Percentiles rank a stretch among this genome's conserved stretches.
These are phyloP conservation scores for Sphaerulina musiva DNA, from an alignment of 2,329 filamentous ascomycete genomes.

Conservation along the genomic window DNA sequence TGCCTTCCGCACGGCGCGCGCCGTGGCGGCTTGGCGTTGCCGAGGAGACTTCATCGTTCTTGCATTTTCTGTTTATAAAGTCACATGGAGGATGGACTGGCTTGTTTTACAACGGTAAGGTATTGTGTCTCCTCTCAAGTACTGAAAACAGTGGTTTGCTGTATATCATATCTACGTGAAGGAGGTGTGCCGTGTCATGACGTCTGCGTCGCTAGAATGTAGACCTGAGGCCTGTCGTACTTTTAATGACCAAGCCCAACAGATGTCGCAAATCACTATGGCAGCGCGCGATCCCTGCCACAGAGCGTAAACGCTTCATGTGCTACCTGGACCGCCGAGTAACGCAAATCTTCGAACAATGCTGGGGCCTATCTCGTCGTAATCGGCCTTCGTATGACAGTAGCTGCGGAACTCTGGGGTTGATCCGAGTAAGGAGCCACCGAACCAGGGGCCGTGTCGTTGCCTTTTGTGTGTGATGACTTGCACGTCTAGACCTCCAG, in stretches of 20 bases:
- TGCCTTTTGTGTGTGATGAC: constrained; percentile 97
- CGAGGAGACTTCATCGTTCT: background rate
- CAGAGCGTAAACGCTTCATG: constrained; percentile 37
- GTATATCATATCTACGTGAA: background rate
- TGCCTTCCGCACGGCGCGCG: background rate
- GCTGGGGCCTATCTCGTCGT: constrained; percentile 91
- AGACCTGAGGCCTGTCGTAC: background rate
- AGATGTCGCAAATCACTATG: no score
- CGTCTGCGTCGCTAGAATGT: background rate
- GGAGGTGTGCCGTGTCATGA: background rate
- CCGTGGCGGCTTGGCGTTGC: background rate
- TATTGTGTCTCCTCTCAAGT: background rate
- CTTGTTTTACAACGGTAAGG: background rate
- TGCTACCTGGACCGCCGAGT: constrained; percentile 81
- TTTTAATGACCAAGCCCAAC: background rate
- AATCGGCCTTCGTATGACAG: constrained; percentile 75
- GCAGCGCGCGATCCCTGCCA: no score
- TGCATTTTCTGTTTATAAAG: background rate
- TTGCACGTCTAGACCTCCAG: constrained; percentile 89
- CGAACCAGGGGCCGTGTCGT: constrained; percentile 96
- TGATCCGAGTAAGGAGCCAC: constrained; percentile 89
- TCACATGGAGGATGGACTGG: background rate
- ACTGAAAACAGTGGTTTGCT: background rate
- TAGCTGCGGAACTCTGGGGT: constrained; percentile 98
- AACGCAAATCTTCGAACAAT: constrained; percentile 93